A percentile compares a stretch with the other conserved stretches of the same genome.
phyloP scores from a whole-genome alignment of 176 grass and related monocot species.

The Oryza officinalis region DNA sequence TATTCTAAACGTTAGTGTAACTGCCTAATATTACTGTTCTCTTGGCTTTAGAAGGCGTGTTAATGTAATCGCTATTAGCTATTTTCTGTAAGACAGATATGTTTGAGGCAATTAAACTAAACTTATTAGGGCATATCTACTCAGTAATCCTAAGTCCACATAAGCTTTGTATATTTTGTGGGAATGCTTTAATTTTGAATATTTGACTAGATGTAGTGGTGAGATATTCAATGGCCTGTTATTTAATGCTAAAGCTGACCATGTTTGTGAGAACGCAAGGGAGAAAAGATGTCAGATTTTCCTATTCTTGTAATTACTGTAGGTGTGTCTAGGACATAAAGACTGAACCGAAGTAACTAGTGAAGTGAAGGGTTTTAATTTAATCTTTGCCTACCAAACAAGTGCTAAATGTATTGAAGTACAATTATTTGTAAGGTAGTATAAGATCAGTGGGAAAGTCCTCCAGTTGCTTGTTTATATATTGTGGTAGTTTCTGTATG shows the following conservation, averaged over 20 bases:
- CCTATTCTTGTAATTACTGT: too few relatives aligned
- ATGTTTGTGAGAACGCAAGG: not conserved
- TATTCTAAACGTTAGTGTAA: not conserved
- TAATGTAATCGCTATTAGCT: conserved; percentile 4
- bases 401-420: not conserved
- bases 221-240: not conserved
- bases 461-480: not conserved
- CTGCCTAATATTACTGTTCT: not conserved
- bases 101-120: not conserved
- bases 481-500: not conserved
- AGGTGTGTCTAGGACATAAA: too few relatives aligned
- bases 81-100: conserved; percentile 1
- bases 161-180: not conserved
- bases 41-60: not conserved
- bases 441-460: not conserved
- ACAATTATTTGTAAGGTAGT: not conserved
- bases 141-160: not conserved
- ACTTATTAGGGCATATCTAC: not conserved
- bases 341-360: too few relatives aligned
- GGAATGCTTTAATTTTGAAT: not conserved
- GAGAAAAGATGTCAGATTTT: too few relatives aligned
- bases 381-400: too few relatives aligned
- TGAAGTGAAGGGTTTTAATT: too few relatives aligned
- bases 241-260: not conserved
- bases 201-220: not conserved